phyloP scores from a whole-genome alignment of 2,329 filamentous ascomycete species.

The Fusarium setosum region DNA sequence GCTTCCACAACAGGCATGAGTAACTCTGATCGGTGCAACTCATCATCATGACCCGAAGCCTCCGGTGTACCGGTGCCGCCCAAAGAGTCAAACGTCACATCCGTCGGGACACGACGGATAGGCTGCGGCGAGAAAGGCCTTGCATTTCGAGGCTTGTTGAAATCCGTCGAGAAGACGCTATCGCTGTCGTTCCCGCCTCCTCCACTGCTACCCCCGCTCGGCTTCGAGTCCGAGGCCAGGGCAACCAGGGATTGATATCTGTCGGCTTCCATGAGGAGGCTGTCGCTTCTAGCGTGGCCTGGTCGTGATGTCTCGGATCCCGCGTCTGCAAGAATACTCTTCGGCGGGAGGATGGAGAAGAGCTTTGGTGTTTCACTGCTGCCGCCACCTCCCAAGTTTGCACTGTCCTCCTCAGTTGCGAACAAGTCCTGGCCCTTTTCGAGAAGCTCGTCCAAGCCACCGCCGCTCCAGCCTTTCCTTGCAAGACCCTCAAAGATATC shows the following conservation, averaged over 20 bases:
- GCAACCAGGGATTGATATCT: constrained; percentile 69
- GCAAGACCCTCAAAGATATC: constrained; percentile 77
- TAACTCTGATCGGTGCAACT: constrained; percentile 29
- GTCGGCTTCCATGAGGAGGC: constrained; percentile 63
- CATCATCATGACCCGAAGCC: constrained; percentile 27
- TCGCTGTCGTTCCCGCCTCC: constrained; percentile 60
- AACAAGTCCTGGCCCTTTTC: constrained; percentile 73
- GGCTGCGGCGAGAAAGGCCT: constrained; percentile 71
- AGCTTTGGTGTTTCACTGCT: constrained; percentile 59
- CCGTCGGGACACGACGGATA: constrained; percentile 54
- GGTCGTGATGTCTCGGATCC: constrained; percentile 52
- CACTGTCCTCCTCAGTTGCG: constrained; percentile 54
- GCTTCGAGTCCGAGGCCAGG: constrained; percentile 49
- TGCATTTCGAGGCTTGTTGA: constrained; percentile 64
- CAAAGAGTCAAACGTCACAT: constrained; percentile 54
- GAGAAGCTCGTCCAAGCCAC: constrained; percentile 73
- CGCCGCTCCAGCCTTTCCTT: constrained; percentile 75
- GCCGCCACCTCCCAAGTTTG: constrained; percentile 46
- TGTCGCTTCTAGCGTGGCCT: constrained; percentile 62
- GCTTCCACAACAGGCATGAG: constrained; percentile 39
- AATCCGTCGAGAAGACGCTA: constrained; percentile 65
- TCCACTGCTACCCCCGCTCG: too few species aligned
- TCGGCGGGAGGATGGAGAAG: constrained; percentile 73
- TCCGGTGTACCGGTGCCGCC: constrained; percentile 37
- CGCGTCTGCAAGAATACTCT: constrained; percentile 69